A percentile compares a stretch with the other conserved stretches of the same genome.
phyloP scores from a whole-genome alignment of 2,329 filamentous ascomycete species.

The Xylaria sp. region DNA sequence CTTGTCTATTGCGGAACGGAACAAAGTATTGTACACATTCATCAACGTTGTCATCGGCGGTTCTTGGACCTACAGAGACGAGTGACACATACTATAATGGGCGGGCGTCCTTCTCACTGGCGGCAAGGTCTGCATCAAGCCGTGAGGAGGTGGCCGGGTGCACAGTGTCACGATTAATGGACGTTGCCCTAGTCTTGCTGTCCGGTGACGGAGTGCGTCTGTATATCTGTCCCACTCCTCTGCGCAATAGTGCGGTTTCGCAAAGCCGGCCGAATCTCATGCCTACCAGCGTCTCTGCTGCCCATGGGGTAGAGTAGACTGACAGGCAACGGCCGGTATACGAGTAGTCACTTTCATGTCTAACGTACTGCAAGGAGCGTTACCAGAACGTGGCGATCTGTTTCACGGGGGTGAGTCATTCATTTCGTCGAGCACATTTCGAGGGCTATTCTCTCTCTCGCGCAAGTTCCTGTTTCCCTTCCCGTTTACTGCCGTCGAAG shows the following conservation, averaged over 20 bases:
- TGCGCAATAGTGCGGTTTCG: slow-evolving; percentile 16
- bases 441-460: slow-evolving; percentile 12
- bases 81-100: slow-evolving; percentile 28
- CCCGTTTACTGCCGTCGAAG: neutral
- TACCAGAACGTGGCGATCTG: slow-evolving; percentile 29
- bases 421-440: slow-evolving; percentile 18
- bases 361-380: slow-evolving; percentile 31
- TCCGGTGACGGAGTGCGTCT: slow-evolving; percentile 25
- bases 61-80: neutral
- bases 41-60: slow-evolving; percentile 2
- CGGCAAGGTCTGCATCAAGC: slow-evolving; percentile 32
- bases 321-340: slow-evolving; percentile 16
- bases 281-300: slow-evolving; percentile 8
- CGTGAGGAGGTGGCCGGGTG: slow-evolving; percentile 29
- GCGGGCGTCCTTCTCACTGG: slow-evolving; percentile 23
- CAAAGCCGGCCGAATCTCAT: slow-evolving; percentile 11
- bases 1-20: slow-evolving; percentile 14
- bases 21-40: slow-evolving; percentile 13
- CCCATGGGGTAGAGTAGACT: slow-evolving; percentile 10
- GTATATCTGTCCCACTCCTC: slow-evolving; percentile 19
- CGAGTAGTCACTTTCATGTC: slow-evolving; percentile 18
- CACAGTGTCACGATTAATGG: slow-evolving; percentile 12
- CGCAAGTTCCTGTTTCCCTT: slow-evolving; percentile 13
- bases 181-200: slow-evolving; percentile 15
- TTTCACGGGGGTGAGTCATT: slow-evolving; percentile 35